Evolutionary conservation across 1,139 yeast species (phyloP).

Genomic region (Diutina mesorugosa): DNA sequence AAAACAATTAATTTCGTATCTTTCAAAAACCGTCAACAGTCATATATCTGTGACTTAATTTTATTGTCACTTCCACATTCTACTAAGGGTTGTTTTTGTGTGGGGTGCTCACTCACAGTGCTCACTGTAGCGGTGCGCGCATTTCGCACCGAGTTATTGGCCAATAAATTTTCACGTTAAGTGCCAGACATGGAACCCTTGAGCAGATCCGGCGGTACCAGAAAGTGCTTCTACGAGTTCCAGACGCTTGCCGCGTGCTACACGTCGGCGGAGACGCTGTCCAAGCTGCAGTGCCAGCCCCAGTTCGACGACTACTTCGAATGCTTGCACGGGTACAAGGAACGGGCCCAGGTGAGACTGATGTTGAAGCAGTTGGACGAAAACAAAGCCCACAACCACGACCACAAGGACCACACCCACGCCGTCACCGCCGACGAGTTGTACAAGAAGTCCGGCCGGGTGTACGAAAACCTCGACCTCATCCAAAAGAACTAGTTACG

Average conservation of each 20-base stretch:
- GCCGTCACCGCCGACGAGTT: conserved; percentile 33
- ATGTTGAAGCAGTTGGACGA: conserved; percentile 36
- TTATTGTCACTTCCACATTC: no score
- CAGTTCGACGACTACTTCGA: conserved; percentile 35
- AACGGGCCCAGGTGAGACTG: conserved; percentile 33
- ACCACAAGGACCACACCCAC: conserved; percentile 12
- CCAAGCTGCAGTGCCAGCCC: conserved; percentile 32
- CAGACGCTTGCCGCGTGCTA: conserved; percentile 33
- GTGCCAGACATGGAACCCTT: conserved; percentile 29
- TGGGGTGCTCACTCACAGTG: no score
- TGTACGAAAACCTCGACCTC: conserved; percentile 34
- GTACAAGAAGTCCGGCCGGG: conserved; percentile 29
- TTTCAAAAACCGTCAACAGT: no score
- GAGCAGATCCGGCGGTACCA: conserved; percentile 37
- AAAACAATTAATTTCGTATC: no score
- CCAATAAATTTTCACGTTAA: conserved; percentile 1
- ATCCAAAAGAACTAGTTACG: background rate
- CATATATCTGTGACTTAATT: no score
- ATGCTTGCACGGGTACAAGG: conserved; percentile 36
- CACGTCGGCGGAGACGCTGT: conserved; percentile 32
- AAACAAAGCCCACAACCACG: conserved; percentile 25
- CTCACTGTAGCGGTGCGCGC: background rate
- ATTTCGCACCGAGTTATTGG: background rate
- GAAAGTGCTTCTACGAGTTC: conserved; percentile 38
- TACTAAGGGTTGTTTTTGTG: no score